Evolutionary conservation across 805 yeast genomes (phyloP), one percentile per base, ranked within the genome.

Genomic region (Naumovozyma dairenensis): DNA sequence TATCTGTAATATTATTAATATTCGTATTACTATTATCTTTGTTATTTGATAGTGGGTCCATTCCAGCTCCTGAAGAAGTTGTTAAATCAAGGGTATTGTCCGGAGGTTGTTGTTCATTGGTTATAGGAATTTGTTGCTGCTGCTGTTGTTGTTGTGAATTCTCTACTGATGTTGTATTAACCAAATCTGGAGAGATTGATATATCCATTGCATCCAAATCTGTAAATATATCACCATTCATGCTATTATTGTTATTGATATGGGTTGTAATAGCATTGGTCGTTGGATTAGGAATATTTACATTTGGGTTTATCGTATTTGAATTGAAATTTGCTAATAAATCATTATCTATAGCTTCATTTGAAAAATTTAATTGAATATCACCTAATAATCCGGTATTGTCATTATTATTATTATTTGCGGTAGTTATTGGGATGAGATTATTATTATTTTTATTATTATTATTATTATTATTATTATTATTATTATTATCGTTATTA

Each of bases 101-200:
- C n/a, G n/a, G n/a, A n/a, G n/a, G n/a, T n/a, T n/a, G n/a, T n/a
- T n/a, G n/a, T n/a, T n/a, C n/a, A n/a, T n/a, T n/a, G n/a, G n/a
- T n/a, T n/a, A n/a, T n/a, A n/a, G n/a, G n/a, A n/a, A n/a, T 18
- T 10, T 29, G 18, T 31, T 39, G 22, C 25, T 36, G 5, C 28
- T 29, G 16, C 33, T 25, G n/a, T 20, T 35, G 17, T 26, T 35
- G 19, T 30, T 36, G 25, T 34, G 32, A 15, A 29, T 31, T 39
- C 35, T 57, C 43, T 17, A 46, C 52, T 22, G 54, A 37, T 14
- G 55, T 62, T 5, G 48, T 38, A 25, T 53, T 45, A 33, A 60
- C 66, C 25, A 55, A 35, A 7, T 52, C 54, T 4, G 54, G 44
- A 32, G 53, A 52, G 45, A 55, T 45, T 1, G 59, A 47, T 28